Evolutionary conservation across 116 monocot species (phyloP).

Genomic region (Zostera marina): DNA sequence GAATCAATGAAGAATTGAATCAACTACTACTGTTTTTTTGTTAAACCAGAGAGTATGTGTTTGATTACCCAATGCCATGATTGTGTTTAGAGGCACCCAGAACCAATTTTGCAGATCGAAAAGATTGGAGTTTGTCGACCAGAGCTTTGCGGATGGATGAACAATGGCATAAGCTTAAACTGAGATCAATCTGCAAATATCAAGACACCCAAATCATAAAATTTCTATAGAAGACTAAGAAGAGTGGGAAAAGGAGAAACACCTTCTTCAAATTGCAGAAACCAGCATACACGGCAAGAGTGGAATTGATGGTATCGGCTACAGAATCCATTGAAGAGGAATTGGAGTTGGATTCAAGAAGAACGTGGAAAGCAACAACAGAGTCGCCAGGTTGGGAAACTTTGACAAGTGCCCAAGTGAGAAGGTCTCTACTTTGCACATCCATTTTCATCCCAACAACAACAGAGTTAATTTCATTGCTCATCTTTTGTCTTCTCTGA

Average conservation of each 20-base stretch:
- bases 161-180: constrained; percentile 12
- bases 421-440: constrained; percentile 24
- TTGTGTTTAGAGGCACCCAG: constrained; percentile 6
- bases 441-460: constrained; percentile 36
- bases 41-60: background rate
- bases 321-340: constrained; percentile 9
- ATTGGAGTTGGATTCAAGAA: constrained; percentile 10
- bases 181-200: constrained; percentile 12
- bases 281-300: constrained; percentile 75
- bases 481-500: background rate
- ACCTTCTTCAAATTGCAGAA: constrained; percentile 96
- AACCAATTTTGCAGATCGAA: constrained; percentile 6
- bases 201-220: background rate
- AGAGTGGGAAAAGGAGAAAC: background rate
- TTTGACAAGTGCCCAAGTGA: constrained; percentile 52
- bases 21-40: background rate
- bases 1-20: background rate
- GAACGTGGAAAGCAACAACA: constrained; percentile 35
- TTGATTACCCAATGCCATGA: constrained; percentile 4
- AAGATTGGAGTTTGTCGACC: background rate
- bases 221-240: background rate
- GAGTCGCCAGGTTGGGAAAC: constrained; percentile 27
- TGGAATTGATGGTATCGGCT: constrained; percentile 27
- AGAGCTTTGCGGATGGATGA: constrained; percentile 8
- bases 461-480: constrained; percentile 8